Evolutionary conservation across 495 filamentous ascomycete genomes (phyloP).

Genomic region (Xeromyces bisporus): DNA sequence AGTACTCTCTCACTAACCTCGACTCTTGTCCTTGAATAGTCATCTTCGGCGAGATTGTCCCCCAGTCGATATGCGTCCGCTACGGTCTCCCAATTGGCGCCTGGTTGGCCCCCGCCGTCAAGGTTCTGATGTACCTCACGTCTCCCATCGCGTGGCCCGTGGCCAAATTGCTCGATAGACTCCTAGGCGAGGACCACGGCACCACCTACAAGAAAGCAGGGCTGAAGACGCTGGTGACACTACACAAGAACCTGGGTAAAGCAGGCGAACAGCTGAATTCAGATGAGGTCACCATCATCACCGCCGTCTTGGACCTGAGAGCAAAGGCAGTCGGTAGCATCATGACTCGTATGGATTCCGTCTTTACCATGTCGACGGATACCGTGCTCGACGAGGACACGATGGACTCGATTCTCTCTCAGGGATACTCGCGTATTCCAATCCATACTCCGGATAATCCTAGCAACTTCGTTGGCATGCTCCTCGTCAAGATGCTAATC

Average conservation of each 20-base stretch:
- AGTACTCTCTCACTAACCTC: not conserved
- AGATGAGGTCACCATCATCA: constrained; percentile 97
- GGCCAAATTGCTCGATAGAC: constrained; percentile 72
- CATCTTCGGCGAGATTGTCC: constrained; percentile 92
- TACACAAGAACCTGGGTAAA: constrained; percentile 79
- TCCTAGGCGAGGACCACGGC: constrained; percentile 83
- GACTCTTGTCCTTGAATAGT: constrained; percentile 31
- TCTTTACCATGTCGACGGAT: constrained; percentile 88
- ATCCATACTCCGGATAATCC: constrained; percentile 74
- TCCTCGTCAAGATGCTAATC: constrained; percentile 94
- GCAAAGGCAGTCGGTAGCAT: constrained; percentile 87
- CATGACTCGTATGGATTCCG: constrained; percentile 97
- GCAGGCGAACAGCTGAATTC: constrained; percentile 82
- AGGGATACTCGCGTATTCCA: constrained; percentile 89
- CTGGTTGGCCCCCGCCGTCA: constrained; percentile 78
- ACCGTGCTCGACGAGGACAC: constrained; percentile 78
- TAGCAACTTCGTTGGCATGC: constrained; percentile 87
- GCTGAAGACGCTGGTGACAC: constrained; percentile 74
- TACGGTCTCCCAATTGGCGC: constrained; percentile 95
- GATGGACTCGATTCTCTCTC: constrained; percentile 81
- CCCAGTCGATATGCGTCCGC: constrained; percentile 89
- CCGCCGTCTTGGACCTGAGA: constrained; percentile 87
- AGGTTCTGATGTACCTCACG: constrained; percentile 81
- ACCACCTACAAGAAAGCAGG: constrained; percentile 94
- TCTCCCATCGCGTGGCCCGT: constrained; percentile 76